phyloP scores from a whole-genome alignment of 441 rosid genomes.

The Croton setiger region DNA sequence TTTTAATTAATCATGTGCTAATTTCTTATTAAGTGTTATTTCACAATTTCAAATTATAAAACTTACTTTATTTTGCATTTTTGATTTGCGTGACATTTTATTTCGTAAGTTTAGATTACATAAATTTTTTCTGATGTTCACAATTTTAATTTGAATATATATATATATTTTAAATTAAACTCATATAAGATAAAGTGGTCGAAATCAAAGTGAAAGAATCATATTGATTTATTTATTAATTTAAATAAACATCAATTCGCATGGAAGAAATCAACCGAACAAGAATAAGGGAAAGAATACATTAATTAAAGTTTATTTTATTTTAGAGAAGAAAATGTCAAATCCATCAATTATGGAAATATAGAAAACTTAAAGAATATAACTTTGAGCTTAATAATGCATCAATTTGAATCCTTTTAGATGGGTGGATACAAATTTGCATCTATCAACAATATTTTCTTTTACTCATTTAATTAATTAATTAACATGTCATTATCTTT shows the following conservation, averaged over 20 bases:
- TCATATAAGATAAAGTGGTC: not conserved
- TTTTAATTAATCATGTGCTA: too few relatives aligned
- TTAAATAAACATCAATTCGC: not conserved
- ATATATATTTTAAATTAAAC: too few relatives aligned
- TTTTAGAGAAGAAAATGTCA: not conserved
- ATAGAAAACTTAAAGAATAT: not conserved
- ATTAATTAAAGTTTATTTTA: not conserved
- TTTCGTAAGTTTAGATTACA: too few relatives aligned
- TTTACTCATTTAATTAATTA: too few relatives aligned
- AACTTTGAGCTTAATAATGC: not conserved
- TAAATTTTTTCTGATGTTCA: too few relatives aligned
- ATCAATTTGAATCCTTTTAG: not conserved
- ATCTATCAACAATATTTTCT: not conserved
- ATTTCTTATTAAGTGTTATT: too few relatives aligned
- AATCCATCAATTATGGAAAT: not conserved
- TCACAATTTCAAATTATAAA: too few relatives aligned
- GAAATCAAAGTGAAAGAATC: not conserved
- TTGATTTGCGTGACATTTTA: too few relatives aligned
- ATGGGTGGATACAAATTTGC: not conserved
- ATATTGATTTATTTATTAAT: not conserved
- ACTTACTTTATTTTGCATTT: too few relatives aligned
- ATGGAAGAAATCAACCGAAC: not conserved
- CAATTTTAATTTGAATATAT: too few relatives aligned
- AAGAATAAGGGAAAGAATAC: not conserved
- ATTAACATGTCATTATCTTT: not conserved